These are phyloP conservation scores for Sporisorium scitamineum DNA, from an alignment of 1,284 basidiomycete genomes.

Conservation along the genomic window DNA sequence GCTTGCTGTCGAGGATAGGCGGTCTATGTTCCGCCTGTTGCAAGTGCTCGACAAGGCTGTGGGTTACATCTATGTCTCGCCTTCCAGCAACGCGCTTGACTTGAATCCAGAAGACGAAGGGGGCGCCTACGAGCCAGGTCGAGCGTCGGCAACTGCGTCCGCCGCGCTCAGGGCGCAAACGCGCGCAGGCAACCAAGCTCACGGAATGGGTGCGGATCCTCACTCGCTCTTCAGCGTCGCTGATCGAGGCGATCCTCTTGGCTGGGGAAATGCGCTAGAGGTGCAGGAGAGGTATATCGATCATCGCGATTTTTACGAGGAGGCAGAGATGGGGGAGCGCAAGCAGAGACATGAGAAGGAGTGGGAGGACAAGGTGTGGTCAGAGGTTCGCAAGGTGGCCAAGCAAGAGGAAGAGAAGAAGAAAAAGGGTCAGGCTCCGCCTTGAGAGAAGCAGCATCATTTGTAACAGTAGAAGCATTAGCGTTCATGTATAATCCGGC, in stretches of 20 bases:
- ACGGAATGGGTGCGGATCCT: constrained; percentile 45
- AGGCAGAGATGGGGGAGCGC: constrained; percentile 34
- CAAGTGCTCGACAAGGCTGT: constrained; percentile 65
- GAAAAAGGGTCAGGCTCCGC: neutral
- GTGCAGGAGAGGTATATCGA: constrained; percentile 64
- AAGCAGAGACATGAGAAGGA: constrained; percentile 42
- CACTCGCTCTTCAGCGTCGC: constrained; percentile 57
- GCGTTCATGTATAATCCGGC: too few relatives aligned
- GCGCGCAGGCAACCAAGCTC: neutral
- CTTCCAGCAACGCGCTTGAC: constrained; percentile 6
- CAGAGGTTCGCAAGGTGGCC: constrained; percentile 40
- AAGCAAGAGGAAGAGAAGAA: constrained; percentile 38
- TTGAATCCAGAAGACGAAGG: constrained; percentile 35
- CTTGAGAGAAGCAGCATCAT: constrained; percentile 3
- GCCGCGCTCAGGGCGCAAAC: constrained; percentile 27
- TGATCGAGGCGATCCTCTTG: constrained; percentile 52
- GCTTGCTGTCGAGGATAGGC: constrained; percentile 74
- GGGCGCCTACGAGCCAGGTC: constrained; percentile 39
- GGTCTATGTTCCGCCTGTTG: constrained; percentile 64
- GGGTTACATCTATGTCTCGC: constrained; percentile 60
- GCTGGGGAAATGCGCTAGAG: constrained; percentile 60
- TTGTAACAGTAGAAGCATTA: constrained; percentile 22
- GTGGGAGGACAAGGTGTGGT: constrained; percentile 47
- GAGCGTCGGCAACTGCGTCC: constrained; percentile 34
- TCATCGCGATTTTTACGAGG: constrained; percentile 44